Percentiles rank a stretch among this genome's conserved stretches.
These are phyloP conservation scores for Phallus indusiatus DNA, from an alignment of 768 basidiomycete genomes.

Conservation along the genomic window DNA sequence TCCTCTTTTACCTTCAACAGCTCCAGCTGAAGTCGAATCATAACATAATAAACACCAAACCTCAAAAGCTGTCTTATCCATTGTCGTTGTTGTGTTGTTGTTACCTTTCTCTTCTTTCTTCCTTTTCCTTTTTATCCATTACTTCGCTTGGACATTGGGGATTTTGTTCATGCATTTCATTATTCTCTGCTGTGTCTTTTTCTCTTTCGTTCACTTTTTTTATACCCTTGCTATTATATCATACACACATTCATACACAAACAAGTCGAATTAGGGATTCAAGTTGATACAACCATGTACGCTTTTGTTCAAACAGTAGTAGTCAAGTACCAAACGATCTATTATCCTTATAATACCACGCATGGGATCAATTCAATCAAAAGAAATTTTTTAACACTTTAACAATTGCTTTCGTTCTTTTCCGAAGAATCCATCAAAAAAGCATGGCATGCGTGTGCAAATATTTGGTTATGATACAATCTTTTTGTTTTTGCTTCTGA, in stretches of 20 bases:
- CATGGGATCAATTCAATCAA: no score
- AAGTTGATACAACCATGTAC: neutral
- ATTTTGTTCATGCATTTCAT: neutral
- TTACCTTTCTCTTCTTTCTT: no score
- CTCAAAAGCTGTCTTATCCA: neutral
- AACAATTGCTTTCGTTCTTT: no score
- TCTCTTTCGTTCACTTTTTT: neutral
- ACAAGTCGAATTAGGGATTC: neutral
- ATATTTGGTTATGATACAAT: no score
- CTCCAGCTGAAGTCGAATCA: neutral
- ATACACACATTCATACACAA: no score
- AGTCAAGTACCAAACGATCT: neutral
- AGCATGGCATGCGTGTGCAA: no score
- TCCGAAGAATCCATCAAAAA: no score
- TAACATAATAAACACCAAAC: no score
- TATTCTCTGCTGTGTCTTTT: neutral
- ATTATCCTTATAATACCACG: neutral
- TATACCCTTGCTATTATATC: neutral
- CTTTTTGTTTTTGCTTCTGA: neutral
- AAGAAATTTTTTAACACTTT: no score
- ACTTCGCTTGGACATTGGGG: neutral
- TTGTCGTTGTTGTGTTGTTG: neutral
- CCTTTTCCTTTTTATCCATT: neutral
- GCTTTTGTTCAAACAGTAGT: neutral
- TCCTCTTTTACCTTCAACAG: neutral